Conservation (phyloP, 2,329 filamentous ascomycete species). For the Beauveria pseudobassiana region DNA sequence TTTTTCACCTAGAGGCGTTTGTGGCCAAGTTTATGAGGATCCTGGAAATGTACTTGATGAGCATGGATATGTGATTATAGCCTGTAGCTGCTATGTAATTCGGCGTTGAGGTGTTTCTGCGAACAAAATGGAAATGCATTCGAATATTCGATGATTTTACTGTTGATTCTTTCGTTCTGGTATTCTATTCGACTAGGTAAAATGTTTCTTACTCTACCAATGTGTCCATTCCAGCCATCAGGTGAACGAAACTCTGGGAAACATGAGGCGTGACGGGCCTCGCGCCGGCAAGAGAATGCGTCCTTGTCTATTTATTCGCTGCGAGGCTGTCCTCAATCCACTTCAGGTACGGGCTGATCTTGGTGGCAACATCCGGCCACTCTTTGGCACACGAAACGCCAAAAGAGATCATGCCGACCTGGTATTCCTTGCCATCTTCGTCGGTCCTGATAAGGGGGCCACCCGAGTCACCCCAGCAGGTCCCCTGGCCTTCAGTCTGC, state of each 20-base stretch:
- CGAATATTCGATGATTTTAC: not conserved
- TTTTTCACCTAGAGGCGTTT: constrained; percentile 97
- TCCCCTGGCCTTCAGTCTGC: not conserved
- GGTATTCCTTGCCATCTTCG: not conserved
- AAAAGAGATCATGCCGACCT: not conserved
- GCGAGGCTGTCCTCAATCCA: not conserved
- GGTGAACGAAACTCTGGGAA: not conserved
- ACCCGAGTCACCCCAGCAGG: constrained; percentile 4
- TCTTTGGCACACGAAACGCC: not conserved
- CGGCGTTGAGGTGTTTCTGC: constrained; percentile 4
- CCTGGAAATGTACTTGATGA: constrained; percentile 85
- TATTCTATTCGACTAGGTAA: too few species aligned
- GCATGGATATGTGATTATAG: constrained; percentile 58
- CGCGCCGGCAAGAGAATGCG: not conserved
- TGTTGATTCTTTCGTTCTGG: too few species aligned
- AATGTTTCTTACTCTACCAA: too few species aligned
- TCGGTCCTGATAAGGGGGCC: not conserved
- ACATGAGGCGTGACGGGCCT: not conserved
- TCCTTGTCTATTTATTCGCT: not conserved
- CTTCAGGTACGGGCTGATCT: not conserved
- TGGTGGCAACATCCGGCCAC: constrained; percentile 4
- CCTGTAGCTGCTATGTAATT: not conserved
- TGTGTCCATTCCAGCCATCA: not conserved
- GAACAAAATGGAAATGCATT: not conserved
- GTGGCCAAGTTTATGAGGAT: constrained; percentile 98